A percentile compares a stretch with the other conserved stretches of the same genome.
Conservation (phyloP, 768 basidiomycete genomes). For the Cantharellus cinnabarinus region DNA sequence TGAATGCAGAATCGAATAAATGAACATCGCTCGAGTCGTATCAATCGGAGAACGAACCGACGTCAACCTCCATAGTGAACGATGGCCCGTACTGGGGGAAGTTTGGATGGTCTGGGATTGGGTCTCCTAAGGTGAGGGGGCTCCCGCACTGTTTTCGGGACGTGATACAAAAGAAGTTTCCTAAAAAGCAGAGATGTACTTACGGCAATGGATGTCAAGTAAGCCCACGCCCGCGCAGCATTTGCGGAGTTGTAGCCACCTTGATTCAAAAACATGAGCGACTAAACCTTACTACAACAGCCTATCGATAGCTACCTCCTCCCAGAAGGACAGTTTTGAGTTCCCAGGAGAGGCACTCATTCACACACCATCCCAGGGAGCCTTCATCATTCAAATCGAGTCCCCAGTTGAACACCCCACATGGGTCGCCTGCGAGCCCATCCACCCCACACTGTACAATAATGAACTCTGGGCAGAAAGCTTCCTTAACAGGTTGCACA, state of each 20-base stretch:
- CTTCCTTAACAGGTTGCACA: constrained; percentile 36
- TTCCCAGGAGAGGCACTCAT: constrained; percentile 30
- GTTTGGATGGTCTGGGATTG: constrained; percentile 55
- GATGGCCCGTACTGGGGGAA: constrained; percentile 63
- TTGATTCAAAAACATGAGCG: constrained; percentile 14
- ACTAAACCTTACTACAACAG: constrained; percentile 1
- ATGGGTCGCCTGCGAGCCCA: constrained; percentile 68
- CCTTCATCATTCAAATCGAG: constrained; percentile 32
- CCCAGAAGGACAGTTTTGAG: constrained; percentile 53
- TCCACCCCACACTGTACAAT: constrained; percentile 79
- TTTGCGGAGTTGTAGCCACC: constrained; percentile 77
- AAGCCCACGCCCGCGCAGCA: constrained; percentile 72
- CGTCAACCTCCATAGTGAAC: constrained; percentile 56
- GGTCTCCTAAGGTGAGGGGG: constrained; percentile 34
- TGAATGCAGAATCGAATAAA: neutral
- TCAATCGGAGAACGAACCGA: constrained; percentile 8
- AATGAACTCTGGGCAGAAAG: constrained; percentile 56
- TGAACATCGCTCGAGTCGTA: neutral
- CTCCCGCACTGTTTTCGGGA: constrained; percentile 26
- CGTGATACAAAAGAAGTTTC: neutral
- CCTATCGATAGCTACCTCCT: constrained; percentile 30
- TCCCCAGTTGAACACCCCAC: constrained; percentile 52
- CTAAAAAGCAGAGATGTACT: constrained; percentile 14
- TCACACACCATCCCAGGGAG: constrained; percentile 49
- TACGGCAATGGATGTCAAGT: constrained; percentile 57